These are phyloP conservation scores for Rhizopus sp. DNA, from an alignment of 371 early-diverging fungal genomes.

Conservation along the genomic window DNA sequence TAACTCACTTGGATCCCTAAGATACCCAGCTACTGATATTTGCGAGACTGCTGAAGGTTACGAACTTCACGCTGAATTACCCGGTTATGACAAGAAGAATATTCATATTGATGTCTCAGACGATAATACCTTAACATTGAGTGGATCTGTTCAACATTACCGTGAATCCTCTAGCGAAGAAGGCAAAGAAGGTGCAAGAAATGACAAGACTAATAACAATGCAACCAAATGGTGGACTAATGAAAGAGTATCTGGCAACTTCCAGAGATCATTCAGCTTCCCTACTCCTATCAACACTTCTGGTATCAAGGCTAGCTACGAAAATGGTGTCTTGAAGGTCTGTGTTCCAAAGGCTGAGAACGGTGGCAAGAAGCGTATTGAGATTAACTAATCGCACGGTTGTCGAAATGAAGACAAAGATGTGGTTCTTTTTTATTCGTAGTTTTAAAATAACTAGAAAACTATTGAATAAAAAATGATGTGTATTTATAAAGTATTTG, in stretches of 20 bases:
- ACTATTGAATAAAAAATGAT: too few species aligned
- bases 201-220: neutral
- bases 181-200: neutral
- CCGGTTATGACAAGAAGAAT: constrained; percentile 28
- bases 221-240: constrained; percentile 26
- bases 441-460: too few species aligned
- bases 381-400: too few species aligned
- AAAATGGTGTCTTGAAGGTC: constrained; percentile 32
- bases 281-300: constrained; percentile 24
- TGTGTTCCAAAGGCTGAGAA: constrained; percentile 27
- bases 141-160: constrained; percentile 16
- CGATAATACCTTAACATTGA: constrained; percentile 20
- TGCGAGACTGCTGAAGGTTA: constrained; percentile 25
- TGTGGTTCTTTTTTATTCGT: too few species aligned
- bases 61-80: constrained; percentile 27
- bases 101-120: constrained; percentile 28
- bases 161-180: neutral
- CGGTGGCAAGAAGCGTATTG: neutral
- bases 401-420: too few species aligned
- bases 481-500: too few species aligned
- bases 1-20: neutral
- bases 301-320: constrained; percentile 31
- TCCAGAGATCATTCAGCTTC: constrained; percentile 28
- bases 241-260: constrained; percentile 30
- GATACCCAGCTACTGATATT: constrained; percentile 23